Base-by-base conservation (phyloP, 306 rosid species). In the Corylus heterophylla region DNA sequence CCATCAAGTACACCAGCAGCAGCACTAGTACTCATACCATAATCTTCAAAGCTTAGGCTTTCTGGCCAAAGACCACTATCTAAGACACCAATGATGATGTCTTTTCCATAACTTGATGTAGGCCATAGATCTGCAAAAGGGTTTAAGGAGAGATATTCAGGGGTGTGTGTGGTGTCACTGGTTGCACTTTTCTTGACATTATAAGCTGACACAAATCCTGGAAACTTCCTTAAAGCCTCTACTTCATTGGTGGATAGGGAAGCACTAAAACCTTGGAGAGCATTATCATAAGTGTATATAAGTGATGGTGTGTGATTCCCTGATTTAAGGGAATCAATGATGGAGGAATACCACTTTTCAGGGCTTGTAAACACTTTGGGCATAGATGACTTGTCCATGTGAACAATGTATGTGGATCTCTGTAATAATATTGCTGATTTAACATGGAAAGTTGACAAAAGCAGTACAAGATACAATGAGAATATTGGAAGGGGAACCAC, bases 31-130 rank as follows among this genome's bases (percentile, higher is more conserved):
- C 25, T 55, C 83, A 83, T 80, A 0, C 85, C 89, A 29, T 48
- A 39, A 49, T 83, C 89, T 78, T 20, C 49, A 64, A 85, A 90
- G 69, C 90, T 90, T 5, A 76, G 67, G 31, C 89, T 81, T 76
- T 86, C 87, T 0, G 89, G 89, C 89, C 87, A 86, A 2, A 86
- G 12, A 0, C 89, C 89, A 0, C 64, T 2, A 61, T 86, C 87
- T 8, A 86, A 72, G 7, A 86, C 3, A 13, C 87, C 89, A 4
- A 86, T 83, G 35, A 81, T 81, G 35, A 81, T 80, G 56, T 68
- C 78, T 0, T 83, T 81, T 0, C 87, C 87, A 17, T 77, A 81
- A 29, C 79, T 71, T 18, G 86, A 72, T 22, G 83, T 80, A 25
- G 58, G 72, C 88, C 89, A 84, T 22, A 86, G 8, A 17, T 83